Percentiles rank a stretch among this genome's conserved stretches.
Evolutionary conservation across 495 filamentous ascomycete species (phyloP).

Genomic region (Aspergillus homomorphus): DNA sequence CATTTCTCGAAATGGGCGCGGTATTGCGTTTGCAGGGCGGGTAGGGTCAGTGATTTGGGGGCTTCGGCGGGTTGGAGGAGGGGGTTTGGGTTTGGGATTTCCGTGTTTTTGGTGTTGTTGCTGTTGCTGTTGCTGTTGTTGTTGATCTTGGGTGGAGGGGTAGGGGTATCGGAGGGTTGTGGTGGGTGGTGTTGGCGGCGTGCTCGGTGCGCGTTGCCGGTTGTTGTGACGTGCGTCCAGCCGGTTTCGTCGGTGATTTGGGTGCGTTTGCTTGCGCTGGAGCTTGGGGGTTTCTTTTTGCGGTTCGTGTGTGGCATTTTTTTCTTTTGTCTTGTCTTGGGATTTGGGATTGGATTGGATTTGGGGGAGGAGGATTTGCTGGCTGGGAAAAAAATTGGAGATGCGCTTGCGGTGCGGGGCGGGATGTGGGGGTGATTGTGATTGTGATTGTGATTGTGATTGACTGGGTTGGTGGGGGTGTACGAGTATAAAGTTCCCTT

Average conservation of each 20-base stretch:
- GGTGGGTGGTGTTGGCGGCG: constrained; percentile 3
- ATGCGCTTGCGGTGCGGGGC: neutral
- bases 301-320: constrained; percentile 50
- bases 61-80: constrained; percentile 30
- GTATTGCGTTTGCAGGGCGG: constrained; percentile 39
- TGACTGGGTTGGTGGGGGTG: neutral
- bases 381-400: neutral
- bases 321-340: neutral
- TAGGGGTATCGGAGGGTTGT: too few species aligned
- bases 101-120: constrained; percentile 7
- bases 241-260: constrained; percentile 48
- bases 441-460: neutral
- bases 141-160: neutral
- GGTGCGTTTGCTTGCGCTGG: constrained; percentile 38
- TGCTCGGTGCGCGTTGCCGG: constrained; percentile 23
- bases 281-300: constrained; percentile 27
- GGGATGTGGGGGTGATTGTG: neutral
- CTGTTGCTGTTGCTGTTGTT: constrained; percentile 7
- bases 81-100: constrained; percentile 11
- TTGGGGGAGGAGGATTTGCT: neutral
- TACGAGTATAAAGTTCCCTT: too few species aligned
- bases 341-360: neutral
- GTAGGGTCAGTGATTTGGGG: constrained; percentile 33
- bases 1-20: constrained; percentile 25
- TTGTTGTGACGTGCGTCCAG: constrained; percentile 55